These are phyloP conservation scores for Fusarium albidum DNA, from an alignment of 2,329 filamentous ascomycete species.

Conservation along the genomic window DNA sequence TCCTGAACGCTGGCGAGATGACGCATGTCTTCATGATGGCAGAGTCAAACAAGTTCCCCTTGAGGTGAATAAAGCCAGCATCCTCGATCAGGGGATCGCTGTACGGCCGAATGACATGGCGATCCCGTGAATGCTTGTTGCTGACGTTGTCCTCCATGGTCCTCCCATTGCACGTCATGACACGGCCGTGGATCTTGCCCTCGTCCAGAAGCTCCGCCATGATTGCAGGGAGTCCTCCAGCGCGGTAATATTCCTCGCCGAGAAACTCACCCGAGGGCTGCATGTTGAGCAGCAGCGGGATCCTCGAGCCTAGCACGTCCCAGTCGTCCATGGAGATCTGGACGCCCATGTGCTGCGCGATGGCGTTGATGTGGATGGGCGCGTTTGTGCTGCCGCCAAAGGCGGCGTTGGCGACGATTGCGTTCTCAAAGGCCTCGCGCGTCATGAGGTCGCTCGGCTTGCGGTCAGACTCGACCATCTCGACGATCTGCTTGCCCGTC, in stretches of 20 bases:
- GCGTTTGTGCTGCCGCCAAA: constrained; percentile 66
- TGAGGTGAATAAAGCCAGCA: constrained; percentile 60
- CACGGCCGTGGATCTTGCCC: constrained; percentile 52
- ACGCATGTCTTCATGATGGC: constrained; percentile 63
- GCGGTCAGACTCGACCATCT: constrained; percentile 57
- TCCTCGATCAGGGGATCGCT: constrained; percentile 55
- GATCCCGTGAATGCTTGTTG: constrained; percentile 58
- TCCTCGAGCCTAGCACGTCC: constrained; percentile 57
- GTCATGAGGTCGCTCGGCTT: constrained; percentile 65
- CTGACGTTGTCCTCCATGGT: constrained; percentile 53
- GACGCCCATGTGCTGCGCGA: constrained; percentile 63
- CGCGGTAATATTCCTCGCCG: constrained; percentile 62
- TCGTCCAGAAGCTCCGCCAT: constrained; percentile 61
- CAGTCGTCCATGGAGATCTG: constrained; percentile 60
- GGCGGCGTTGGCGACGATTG: constrained; percentile 61
- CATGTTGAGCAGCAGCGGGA: constrained; percentile 63
- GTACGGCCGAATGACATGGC: constrained; percentile 55
- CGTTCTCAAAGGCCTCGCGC: constrained; percentile 63
- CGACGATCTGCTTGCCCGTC: constrained; percentile 58
- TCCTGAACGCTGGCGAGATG: constrained; percentile 54
- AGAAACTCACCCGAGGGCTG: constrained; percentile 62
- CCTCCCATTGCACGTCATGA: constrained; percentile 56
- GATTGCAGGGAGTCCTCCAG: constrained; percentile 60
- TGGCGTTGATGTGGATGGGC: constrained; percentile 62
- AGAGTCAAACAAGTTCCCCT: constrained; percentile 57